Evolutionary conservation across 2,329 filamentous ascomycete genomes (phyloP), one percentile per base, ranked within the genome.

Genomic region (Parafenestella ontariensis): DNA sequence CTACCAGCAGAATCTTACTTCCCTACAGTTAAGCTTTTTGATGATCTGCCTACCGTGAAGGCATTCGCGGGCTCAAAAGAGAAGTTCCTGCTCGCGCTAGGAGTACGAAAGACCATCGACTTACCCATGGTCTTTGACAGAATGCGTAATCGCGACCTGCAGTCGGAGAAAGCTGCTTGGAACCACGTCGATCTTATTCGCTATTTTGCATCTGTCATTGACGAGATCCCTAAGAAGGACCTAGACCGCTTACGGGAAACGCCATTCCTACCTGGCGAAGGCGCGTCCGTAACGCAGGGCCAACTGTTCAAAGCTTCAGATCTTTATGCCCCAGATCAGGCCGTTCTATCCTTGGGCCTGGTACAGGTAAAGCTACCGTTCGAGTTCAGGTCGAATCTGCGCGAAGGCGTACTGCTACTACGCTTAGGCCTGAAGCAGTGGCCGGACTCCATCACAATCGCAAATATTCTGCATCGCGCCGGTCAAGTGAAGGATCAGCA

Each of bases 141-240:
- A 40, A 83, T 99, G 39, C 83, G 97, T 62, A 87, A 84, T 46
- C 82, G 84, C 15, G 81, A 86, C 13, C 75, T 74, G 9, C 79
- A 81, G n/a, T 70, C 78, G 18, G 83, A 83, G 23, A 81, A 80
- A 20, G 77, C 79, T 20, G 83, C 88, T 73, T 96, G 91, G 91
- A 97, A 92, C 53, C 94, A 98, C 71, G 87, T 96, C 56, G 94
- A 99, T 72, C 81, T 99, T 23, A 92, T 99, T 75, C 94, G 92
- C 66, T 99, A 99, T 66, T 84, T 99, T 39, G 87, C 94, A 10
- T 96, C 93, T 8, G 95, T 99, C 24, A 87, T 86, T 56, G 86
- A 90, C 47, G 95, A 99, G 64, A 97, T 99, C 55, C 95, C 95
- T 0, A 76, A 79, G 9, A 88, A 88, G 45, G 95, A 99, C 72